Evolutionary conservation across 208 protist species (phyloP), one percentile per base, ranked within the genome.

Genomic region (Crithidia fasciculata): DNA sequence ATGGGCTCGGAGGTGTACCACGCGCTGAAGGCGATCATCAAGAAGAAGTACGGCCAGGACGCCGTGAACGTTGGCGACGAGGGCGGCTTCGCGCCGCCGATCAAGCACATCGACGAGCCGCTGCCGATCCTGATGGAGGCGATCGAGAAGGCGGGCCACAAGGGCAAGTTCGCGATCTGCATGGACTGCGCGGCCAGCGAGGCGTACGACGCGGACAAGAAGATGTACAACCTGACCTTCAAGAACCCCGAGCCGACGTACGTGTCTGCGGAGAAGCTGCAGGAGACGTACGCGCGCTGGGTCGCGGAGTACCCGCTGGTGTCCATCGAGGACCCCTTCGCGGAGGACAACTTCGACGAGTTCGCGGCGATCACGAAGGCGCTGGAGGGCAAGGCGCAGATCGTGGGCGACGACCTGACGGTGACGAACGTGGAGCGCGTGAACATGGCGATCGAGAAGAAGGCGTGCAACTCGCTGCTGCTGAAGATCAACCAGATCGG

Each of bases 401-500:
- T 99, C 72, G 98, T 99, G 28, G 99, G 99, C 73, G 99, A 99
- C 80, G 99, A 99, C 83, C 87, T 99, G 9, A 93, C 97, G 16
- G 98, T 99, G 54, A 99, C 98, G 18, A 99, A 99, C 86, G 90
- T 97, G 57, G 93, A 96, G 67, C 95, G 96, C 76, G 98, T 99
- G 47, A 82, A 96, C 72, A 98, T 87, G 74, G 98, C 86, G 59
- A 91, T 95, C 67, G 84, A 95, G 55, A 84, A 87, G 66, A 91
- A 96, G 73, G 86, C 98, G 8, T 99, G 97, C 87, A 99, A 99
- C 86, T 94, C 97, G 55, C 92, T 99, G 39, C 93, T 99, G 13
- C 94, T 99, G 62, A 99, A 99, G 88, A 96, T 99, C 67, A 99
- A 99, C 87, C 99, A 99, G 90, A 99, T 99, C 77, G 99, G 99